Evolutionary conservation across 140 eudicot species (phyloP).

Genomic region (Oenanthe javanica): DNA sequence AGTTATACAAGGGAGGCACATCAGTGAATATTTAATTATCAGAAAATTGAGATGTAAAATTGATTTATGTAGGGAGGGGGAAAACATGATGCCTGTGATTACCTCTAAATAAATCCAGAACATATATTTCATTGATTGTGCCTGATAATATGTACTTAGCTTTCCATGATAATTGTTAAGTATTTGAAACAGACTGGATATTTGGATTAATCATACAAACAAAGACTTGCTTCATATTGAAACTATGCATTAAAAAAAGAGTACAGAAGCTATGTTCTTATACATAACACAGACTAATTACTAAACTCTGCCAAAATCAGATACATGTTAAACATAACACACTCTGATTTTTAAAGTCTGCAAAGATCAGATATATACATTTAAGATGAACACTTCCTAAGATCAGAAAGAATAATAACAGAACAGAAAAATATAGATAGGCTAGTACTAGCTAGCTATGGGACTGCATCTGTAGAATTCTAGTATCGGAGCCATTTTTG

Average conservation of each 20-base stretch:
- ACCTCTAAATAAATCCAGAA: neutral
- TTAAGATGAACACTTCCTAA: neutral
- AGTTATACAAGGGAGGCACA: neutral
- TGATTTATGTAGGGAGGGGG: neutral
- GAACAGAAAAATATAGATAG: neutral
- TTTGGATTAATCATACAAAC: no score
- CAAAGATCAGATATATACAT: neutral
- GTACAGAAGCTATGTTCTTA: neutral
- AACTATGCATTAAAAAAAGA: no score
- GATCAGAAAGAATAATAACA: neutral
- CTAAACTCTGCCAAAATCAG: neutral
- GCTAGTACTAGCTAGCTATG: neutral
- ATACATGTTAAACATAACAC: neutral
- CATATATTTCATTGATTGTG: neutral
- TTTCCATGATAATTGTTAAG: neutral
- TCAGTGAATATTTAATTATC: neutral
- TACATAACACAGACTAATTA: neutral
- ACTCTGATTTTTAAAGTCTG: neutral
- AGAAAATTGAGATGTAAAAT: neutral
- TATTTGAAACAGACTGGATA: no score
- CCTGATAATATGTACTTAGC: neutral
- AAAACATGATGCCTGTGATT: neutral
- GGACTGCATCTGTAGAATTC: neutral
- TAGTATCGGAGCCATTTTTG: neutral
- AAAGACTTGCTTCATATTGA: no score